Evolutionary conservation across 2,329 filamentous ascomycete genomes (phyloP).

Genomic region (Neospermospora avenae): DNA sequence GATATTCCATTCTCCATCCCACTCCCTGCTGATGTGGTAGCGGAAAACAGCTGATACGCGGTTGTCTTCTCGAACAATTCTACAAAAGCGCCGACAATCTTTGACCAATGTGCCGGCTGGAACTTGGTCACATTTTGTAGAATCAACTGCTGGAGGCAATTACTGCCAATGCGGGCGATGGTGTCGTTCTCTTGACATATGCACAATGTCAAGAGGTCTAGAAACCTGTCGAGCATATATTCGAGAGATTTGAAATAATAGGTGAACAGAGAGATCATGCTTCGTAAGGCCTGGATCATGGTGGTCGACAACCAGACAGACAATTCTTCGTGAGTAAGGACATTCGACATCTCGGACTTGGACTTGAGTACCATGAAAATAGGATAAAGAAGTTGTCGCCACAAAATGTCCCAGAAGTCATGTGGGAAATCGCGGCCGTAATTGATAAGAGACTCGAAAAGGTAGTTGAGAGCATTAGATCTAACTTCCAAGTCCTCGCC

Average conservation of each 20-base stretch:
- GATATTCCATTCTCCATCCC: constrained; percentile 51
- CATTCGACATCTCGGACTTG: constrained; percentile 93
- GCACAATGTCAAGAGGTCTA: constrained; percentile 89
- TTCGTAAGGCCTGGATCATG: constrained; percentile 96
- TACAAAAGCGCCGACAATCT: constrained; percentile 93
- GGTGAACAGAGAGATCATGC: constrained; percentile 98
- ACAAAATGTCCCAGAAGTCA: constrained; percentile 98
- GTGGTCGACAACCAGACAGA: constrained; percentile 99
- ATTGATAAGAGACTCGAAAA: constrained; percentile 88
- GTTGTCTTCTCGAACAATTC: constrained; percentile 94
- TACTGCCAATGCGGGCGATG: constrained; percentile 94
- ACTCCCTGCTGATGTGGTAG: constrained; percentile 57
- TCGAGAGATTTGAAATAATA: constrained; percentile 96
- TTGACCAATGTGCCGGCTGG: constrained; percentile 79
- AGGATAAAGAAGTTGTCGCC: constrained; percentile 93
- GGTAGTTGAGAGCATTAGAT: constrained; percentile 86
- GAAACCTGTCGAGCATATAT: constrained; percentile 97
- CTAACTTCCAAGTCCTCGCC: constrained; percentile 96
- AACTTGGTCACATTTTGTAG: constrained; percentile 96
- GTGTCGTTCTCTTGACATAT: constrained; percentile 99
- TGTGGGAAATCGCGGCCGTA: constrained; percentile 89
- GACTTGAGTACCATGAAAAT: constrained; percentile 98
- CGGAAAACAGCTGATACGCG: constrained; percentile 90
- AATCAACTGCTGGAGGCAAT: constrained; percentile 94
- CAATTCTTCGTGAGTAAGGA: constrained; percentile 90